phyloP scores from a whole-genome alignment of 805 yeast species.

The Myxozyma mucilagina region DNA sequence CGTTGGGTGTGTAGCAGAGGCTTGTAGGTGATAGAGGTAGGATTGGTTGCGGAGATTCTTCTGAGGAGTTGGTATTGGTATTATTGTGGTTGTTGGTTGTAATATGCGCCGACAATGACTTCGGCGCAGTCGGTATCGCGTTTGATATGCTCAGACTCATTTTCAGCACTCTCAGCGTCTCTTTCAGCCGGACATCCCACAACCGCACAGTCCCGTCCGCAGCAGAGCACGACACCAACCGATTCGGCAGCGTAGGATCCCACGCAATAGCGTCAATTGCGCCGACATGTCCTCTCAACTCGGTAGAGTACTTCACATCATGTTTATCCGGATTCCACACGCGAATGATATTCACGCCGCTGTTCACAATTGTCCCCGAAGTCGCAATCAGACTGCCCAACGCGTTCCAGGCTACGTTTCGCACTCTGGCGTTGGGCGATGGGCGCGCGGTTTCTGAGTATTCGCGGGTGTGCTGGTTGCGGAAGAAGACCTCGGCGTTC shows the following conservation, averaged over 20 bases:
- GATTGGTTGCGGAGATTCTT: slow-evolving; percentile 25
- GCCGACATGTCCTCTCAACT: slow-evolving; percentile 47
- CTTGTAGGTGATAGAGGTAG: not conserved
- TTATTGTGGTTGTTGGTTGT: slow-evolving; percentile 14
- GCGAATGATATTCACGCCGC: slow-evolving; percentile 27
- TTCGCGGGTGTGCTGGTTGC: slow-evolving; percentile 6
- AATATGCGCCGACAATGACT: not conserved
- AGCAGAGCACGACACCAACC: slow-evolving; percentile 51
- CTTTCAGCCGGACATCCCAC: slow-evolving; percentile 49
- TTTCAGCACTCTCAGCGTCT: not conserved
- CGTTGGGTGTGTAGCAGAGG: slow-evolving; percentile 19
- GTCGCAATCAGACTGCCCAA: slow-evolving; percentile 29
- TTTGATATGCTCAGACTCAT: not conserved
- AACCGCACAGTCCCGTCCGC: slow-evolving; percentile 49
- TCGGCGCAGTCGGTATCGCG: not conserved
- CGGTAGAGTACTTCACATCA: slow-evolving; percentile 37
- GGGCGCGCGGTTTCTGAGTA: slow-evolving; percentile 9
- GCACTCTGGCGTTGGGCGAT: not conserved
- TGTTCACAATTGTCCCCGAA: not conserved
- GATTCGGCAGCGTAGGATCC: slow-evolving; percentile 50
- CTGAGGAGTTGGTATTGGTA: slow-evolving; percentile 3
- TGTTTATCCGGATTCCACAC: slow-evolving; percentile 45
- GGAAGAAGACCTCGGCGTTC: slow-evolving; percentile 5
- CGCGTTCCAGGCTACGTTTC: slow-evolving; percentile 27
- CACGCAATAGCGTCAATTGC: slow-evolving; percentile 49